These are phyloP conservation scores for Camellia sinensis DNA, from an alignment of 148 eudicot species.

Conservation along the genomic window DNA sequence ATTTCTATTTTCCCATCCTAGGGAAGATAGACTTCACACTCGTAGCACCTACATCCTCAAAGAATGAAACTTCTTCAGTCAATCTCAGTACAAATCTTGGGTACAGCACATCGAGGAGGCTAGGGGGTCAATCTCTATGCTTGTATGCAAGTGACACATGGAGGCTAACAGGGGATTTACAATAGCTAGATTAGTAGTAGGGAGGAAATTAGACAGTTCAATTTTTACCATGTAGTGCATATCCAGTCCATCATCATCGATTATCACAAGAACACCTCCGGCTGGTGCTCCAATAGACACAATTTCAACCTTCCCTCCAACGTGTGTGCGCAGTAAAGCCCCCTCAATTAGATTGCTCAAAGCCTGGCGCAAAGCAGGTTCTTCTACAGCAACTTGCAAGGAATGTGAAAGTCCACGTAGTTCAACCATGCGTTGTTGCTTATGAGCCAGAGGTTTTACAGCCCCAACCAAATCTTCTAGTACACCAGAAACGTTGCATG, in stretches of 20 bases:
- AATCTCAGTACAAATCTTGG: background rate
- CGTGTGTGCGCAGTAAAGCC: constrained; percentile 72
- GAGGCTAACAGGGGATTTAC: background rate
- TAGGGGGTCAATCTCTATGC: background rate
- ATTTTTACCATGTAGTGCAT: constrained; percentile 90
- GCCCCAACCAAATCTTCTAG: constrained; percentile 83
- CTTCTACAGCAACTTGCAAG: constrained; percentile 72
- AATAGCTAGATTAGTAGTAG: background rate
- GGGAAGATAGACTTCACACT: background rate
- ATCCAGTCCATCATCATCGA: constrained; percentile 96
- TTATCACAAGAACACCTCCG: constrained; percentile 83
- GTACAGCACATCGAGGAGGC: background rate
- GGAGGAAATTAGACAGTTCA: background rate
- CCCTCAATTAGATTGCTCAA: constrained; percentile 93
- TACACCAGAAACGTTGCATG: constrained; percentile 80
- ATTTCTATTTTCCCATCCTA: background rate
- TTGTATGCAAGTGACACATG: background rate
- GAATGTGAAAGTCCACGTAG: constrained; percentile 46
- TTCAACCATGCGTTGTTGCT: constrained; percentile 64
- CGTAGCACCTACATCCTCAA: background rate
- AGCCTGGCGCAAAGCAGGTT: constrained; percentile 89
- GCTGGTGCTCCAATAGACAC: constrained; percentile 84
- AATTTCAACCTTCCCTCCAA: constrained; percentile 81
- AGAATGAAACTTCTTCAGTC: background rate
- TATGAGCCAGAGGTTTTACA: constrained; percentile 72